Base-by-base conservation (phyloP, 805 yeast species). In the Candida andamanensis region DNA sequence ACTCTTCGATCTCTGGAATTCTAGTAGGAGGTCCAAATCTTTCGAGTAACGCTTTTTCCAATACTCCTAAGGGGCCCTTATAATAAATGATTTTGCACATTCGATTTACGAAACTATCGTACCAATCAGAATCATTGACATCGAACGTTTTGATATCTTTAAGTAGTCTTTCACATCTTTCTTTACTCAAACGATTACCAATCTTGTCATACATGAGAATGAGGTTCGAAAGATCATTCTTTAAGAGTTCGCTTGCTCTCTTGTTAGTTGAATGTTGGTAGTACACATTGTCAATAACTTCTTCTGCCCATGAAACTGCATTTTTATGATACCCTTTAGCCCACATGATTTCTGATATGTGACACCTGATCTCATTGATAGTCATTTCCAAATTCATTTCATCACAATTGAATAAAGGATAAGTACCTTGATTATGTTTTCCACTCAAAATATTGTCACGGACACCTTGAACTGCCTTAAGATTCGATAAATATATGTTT, bases 261-360 rank as follows among this genome's bases (percentile, higher is more conserved):
- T 54, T 33, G 11, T 52, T 41, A 20, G 49, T 44, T 25, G 50
- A 46, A 41, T 54, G 54, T 30, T 48, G 52, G 34, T 49, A 51
- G 40, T 54, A 64, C 18, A 57, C 46, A 15, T 57, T 59, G 28
- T 60, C 65, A 6, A 65, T 47, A 4, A 63, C 58, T 35, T 65
- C 67, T 40, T 65, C 69, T 11, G 56, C 52, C 70, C 70, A 63
- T 2, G 61, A 45, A 24, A 61, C 50, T 15, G 71, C 68, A 32
- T 58, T 56, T 35, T 56, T 45, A 35, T 54, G 53, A 42, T 42
- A 57, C 5, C 68, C 68, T 39, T 50, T 54, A 6, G 58, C 58
- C 69, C 69, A 65, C 48, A 64, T 51, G 11, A 65, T 47, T 41
- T 65, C 70, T 33, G 65, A 49, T 13, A 65, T 45, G 39, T 65